These are phyloP conservation scores for Phytophthora colocasiae DNA, from an alignment of 352 stramenopile genomes.

Conservation along the genomic window DNA sequence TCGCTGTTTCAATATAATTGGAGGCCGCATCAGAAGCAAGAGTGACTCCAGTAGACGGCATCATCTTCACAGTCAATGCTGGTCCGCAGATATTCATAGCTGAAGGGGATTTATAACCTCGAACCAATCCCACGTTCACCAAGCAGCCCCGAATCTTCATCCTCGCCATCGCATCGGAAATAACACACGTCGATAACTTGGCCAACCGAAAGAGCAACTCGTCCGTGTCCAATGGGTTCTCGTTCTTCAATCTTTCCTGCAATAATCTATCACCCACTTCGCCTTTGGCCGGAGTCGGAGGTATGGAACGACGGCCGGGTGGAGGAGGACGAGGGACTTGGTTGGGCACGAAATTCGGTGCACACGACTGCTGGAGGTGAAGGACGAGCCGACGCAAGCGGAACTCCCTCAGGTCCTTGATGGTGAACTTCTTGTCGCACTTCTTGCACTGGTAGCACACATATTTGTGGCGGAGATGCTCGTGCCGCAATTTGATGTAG, in stretches of 20 bases:
- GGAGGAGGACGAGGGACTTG: constrained; percentile 35
- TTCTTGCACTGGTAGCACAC: constrained; percentile 90
- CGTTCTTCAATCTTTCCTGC: too few species aligned
- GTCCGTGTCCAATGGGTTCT: too few species aligned
- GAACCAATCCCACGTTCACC: constrained; percentile 75
- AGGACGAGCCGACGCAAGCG: constrained; percentile 55
- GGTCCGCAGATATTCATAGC: constrained; percentile 79
- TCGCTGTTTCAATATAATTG: constrained; percentile 80
- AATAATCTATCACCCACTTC: too few species aligned
- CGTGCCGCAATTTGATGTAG: constrained; percentile 75
- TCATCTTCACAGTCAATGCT: constrained; percentile 78
- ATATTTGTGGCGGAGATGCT: constrained; percentile 64
- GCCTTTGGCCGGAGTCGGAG: too few species aligned
- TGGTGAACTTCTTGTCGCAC: constrained; percentile 88
- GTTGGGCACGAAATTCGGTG: constrained; percentile 82
- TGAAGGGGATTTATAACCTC: constrained; percentile 64
- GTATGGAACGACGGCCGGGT: too few species aligned
- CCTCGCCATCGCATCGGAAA: constrained; percentile 78
- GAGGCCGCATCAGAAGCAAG: constrained; percentile 36
- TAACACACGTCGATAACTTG: constrained; percentile 82
- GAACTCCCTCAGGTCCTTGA: constrained; percentile 59
- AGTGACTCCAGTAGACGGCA: constrained; percentile 60
- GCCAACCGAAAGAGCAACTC: constrained; percentile 31
- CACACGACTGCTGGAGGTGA: constrained; percentile 78
- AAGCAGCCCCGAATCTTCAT: constrained; percentile 83